Evolutionary conservation across 2,329 filamentous ascomycete genomes (phyloP).

Genomic region (Chrysoporthe austroafricana): DNA sequence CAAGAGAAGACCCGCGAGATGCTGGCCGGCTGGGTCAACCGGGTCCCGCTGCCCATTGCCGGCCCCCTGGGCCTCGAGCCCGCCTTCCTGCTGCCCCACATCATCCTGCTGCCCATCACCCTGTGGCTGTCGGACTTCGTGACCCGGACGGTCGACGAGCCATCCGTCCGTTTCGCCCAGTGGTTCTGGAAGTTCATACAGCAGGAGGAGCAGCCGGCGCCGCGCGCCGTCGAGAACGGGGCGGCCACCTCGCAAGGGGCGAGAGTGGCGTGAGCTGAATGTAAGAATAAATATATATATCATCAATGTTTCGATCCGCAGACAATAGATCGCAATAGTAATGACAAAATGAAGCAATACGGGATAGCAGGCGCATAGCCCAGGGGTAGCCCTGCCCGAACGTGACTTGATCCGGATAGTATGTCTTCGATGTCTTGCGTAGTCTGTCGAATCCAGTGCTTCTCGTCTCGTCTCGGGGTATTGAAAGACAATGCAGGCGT

Average conservation of each 20-base stretch:
- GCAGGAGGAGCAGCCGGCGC: constrained; percentile 21
- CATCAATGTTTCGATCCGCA: too few species aligned
- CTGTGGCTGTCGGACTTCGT: constrained; percentile 61
- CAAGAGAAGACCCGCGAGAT: constrained; percentile 50
- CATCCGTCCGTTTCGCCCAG: constrained; percentile 59
- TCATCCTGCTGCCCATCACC: constrained; percentile 63
- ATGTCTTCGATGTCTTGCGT: neutral
- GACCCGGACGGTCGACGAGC: constrained; percentile 61
- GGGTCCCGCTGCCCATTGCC: constrained; percentile 54
- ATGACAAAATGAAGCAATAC: neutral
- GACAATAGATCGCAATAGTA: neutral
- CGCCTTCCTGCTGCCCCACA: constrained; percentile 61
- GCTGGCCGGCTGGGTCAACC: constrained; percentile 61
- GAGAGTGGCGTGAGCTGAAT: neutral
- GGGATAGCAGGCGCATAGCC: neutral
- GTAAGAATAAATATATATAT: too few species aligned
- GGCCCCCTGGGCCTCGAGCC: constrained; percentile 66
- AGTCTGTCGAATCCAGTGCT: neutral
- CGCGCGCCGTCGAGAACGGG: constrained; percentile 11
- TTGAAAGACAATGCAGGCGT: neutral
- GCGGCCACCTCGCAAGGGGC: neutral
- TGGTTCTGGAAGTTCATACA: constrained; percentile 59
- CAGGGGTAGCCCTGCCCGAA: neutral
- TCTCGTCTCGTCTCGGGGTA: neutral
- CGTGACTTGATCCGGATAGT: neutral